Base-by-base conservation (phyloP, 441 rosid genomes). In the Brassica hybrid region DNA sequence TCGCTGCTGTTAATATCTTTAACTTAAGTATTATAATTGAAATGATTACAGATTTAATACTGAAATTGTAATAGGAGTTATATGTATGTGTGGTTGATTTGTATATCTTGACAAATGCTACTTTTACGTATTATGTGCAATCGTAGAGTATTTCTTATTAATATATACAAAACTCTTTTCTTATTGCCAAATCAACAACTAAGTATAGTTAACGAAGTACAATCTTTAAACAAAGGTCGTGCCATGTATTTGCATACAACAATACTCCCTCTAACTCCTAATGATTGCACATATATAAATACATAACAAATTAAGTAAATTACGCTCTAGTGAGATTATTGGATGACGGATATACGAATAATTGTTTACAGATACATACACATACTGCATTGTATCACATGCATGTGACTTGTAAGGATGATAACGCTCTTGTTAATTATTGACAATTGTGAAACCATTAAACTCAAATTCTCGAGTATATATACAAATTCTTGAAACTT, bases 191-290 rank as follows among this genome's bases (percentile, higher is more conserved):
- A 25, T 54, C 78, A 69, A 69, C 74, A 57, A 41, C 78, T 68
- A 73, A 56, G 14, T 64, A 58, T 75, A 70, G 25, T 70, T 75
- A 74, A 65, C 27, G 56, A 74, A 79, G 67, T 73, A 64, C 4
- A 13, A 6, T 1, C 5, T 62, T 2, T 54, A 73, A 73, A 48
- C 57, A 65, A 70, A 34, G 72, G 70, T 79, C 82, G 82, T 79
- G 82, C 82, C 36, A 70, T 74, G 79, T 75, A 79, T 64, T 32
- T 79, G 82, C 36, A 57, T 32, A 32, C 79, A 65, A 70, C 82
- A 64, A 69, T 16, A 57, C 54, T 50, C 57, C 82, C 82, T 74
- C 72, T 32, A 74, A 32, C 58, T 34, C 27, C 50, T 79, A 75
- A 75, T 79, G 64, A 79, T 75, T 79, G 76, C 57, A 57, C 67